These are phyloP conservation scores for Iris macrosiphon DNA, from an alignment of 106 monocot species.

Conservation along the genomic window DNA sequence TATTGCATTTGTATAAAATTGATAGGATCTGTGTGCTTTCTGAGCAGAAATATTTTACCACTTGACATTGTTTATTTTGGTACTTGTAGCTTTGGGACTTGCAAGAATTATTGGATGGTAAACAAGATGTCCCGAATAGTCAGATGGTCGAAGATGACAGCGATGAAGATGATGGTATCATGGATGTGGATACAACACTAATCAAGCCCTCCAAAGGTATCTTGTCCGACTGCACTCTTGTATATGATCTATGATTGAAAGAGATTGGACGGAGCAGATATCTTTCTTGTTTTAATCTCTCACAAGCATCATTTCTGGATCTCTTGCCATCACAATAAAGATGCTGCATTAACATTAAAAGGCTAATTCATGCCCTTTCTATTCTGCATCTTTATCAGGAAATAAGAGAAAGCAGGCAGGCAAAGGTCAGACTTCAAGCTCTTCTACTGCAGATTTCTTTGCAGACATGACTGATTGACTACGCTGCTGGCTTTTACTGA, in stretches of 20 bases:
- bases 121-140: constrained; percentile 13
- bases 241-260: not conserved
- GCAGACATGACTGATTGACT: constrained; percentile 27
- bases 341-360: not conserved
- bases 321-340: not conserved
- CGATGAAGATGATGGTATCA: constrained; percentile 36
- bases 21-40: too few species aligned
- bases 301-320: not conserved
- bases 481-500: too few species aligned
- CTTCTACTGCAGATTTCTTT: constrained; percentile 37
- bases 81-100: constrained; percentile 53
- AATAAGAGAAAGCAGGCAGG: constrained; percentile 17
- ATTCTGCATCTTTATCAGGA: constrained; percentile 13
- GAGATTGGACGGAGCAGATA: not conserved
- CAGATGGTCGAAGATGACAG: constrained; percentile 23
- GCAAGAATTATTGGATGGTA: constrained; percentile 43
- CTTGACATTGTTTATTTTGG: too few species aligned
- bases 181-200: constrained; percentile 44
- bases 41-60: too few species aligned
- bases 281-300: too few species aligned
- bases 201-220: constrained; percentile 23
- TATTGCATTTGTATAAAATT: too few species aligned
- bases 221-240: not conserved
- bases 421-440: constrained; percentile 14
- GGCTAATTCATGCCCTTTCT: not conserved